Base-by-base conservation (phyloP, 2,329 filamentous ascomycete genomes). In the Fusarium pseudoanthophilum region DNA sequence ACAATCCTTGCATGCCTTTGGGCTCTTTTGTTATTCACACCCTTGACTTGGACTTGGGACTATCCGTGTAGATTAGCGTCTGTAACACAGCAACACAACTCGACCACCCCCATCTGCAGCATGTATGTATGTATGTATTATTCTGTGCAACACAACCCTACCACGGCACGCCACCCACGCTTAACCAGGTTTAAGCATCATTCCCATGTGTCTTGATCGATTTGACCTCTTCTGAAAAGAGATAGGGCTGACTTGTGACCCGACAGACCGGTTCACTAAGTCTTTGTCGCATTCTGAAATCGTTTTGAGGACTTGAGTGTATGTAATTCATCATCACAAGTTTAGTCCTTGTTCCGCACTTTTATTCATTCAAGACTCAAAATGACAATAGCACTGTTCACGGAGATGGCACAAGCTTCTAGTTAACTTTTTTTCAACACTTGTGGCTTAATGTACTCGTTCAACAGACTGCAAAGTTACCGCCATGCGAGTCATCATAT, bases 61-160 rank as follows among this genome's bases (percentile, higher is more conserved):
- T 64, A 67, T 65, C 36, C 52, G 36, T 32, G 52, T 64, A 55
- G 63, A 64, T 66, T 78, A 78, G 76, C 71, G 73, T 72, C 48
- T 48, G 76, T 78, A 42, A 58, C 76, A 78, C 76, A 58, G 51
- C 51, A 74, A 67, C 64, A 67, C 34, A 73, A 42, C 64, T 51
- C 45, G 75, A 68, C 73, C 59, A 68, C 64, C 66, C 61, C 56
- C 65, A 55, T 68, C 46, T 68, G 73, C 67, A 73, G 30, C 18
- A n/a, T 43, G 39, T 34, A 28, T 45, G 20, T 21, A n/a, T 43
- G 39, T 34, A 28, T 45, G 37, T 39, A 39, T 21, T 39, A 39
- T 11, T 58, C 65, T 63, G 64, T 58, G 67, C 74, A 74, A 60
- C 64, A 52, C 64, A 61, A 67, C 63, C 64, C 72, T 73, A 73